Base-by-base conservation (phyloP, 495 filamentous ascomycete genomes). In the Xylaria longipes region DNA sequence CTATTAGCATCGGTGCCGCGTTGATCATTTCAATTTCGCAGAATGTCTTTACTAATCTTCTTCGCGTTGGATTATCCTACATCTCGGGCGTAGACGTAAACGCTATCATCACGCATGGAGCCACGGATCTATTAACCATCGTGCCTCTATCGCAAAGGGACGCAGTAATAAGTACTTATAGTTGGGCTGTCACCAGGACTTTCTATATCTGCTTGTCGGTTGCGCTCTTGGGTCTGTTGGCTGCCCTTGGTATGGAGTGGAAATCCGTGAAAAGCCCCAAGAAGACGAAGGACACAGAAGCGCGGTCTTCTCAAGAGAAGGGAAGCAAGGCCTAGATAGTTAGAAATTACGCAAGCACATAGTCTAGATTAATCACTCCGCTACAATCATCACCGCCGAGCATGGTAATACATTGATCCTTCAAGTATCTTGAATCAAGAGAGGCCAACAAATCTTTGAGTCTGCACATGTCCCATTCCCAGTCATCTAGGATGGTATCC, bases 251-350 rank as follows among this genome's bases (percentile, higher is more conserved):
- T 17, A 80, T 95, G 50, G 87, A 94, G 80, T 95, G 92, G 93
- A 86, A 86, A 72, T 90, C 85, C 46, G 89, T 97, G 25, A 93
- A 93, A 83, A 41, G n/a, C n/a, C n/a, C n/a, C n/a, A n/a, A n/a
- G n/a, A n/a, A n/a, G n/a, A n/a, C n/a, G n/a, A n/a, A n/a, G n/a
- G n/a, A n/a, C n/a, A n/a, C n/a, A n/a, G n/a, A n/a, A n/a, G n/a
- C n/a, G n/a, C n/a, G n/a, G n/a, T n/a, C n/a, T n/a, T n/a, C n/a
- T n/a, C n/a, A n/a, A n/a, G n/a, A n/a, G n/a, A n/a, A n/a, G n/a
- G n/a, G n/a, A n/a, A n/a, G n/a, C n/a, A n/a, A n/a, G n/a, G n/a
- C n/a, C n/a, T n/a, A n/a, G n/a, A n/a, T n/a, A n/a, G n/a, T n/a
- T n/a, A n/a, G n/a, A n/a, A n/a, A n/a, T n/a, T n/a, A n/a, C n/a